Conservation (phyloP, 352 stramenopile species). For the Pythium guiyangense region DNA sequence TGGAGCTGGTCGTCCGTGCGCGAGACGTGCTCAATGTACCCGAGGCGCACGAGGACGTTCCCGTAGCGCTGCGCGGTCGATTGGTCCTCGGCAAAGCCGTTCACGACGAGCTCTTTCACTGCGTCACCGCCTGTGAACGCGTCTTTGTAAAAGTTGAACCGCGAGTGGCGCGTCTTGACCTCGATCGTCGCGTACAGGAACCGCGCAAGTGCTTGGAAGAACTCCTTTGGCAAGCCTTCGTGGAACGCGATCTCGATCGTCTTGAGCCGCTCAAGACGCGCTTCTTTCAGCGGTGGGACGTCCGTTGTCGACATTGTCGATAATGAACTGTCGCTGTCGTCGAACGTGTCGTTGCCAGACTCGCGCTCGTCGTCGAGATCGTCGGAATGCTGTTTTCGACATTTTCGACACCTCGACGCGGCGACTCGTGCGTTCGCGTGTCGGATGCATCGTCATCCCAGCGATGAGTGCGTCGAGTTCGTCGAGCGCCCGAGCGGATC, state of each 20-base stretch:
- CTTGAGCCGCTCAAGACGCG: conserved; percentile 64
- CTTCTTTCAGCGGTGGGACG: conserved; percentile 62
- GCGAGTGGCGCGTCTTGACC: conserved; percentile 77
- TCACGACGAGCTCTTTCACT: conserved; percentile 66
- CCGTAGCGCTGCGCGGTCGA: conserved; percentile 59
- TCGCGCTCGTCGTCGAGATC: conserved; percentile 25
- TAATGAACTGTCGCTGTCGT: conserved; percentile 29
- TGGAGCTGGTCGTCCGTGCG: conserved; percentile 72
- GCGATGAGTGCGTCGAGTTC: conserved; percentile 35
- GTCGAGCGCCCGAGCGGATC: conserved; percentile 32
- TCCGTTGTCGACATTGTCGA: conserved; percentile 28
- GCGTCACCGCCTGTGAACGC: conserved; percentile 73
- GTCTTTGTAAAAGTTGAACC: conserved; percentile 88
- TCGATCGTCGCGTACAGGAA: conserved; percentile 76
- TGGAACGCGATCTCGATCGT: conserved; percentile 76
- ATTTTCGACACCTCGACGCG: conserved; percentile 9
- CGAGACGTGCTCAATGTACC: conserved; percentile 81
- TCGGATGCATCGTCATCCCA: conserved; percentile 31
- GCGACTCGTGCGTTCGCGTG: background rate
- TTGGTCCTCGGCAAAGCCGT: conserved; percentile 78
- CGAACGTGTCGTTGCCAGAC: conserved; percentile 21
- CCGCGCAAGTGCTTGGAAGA: conserved; percentile 66
- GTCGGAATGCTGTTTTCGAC: conserved; percentile 26
- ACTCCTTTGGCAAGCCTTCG: conserved; percentile 72
- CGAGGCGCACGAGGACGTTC: conserved; percentile 76